Evolutionary conservation across 1,284 basidiomycete species (phyloP), one percentile per base, ranked within the genome.

Genomic region (Ustilago esculenta): DNA sequence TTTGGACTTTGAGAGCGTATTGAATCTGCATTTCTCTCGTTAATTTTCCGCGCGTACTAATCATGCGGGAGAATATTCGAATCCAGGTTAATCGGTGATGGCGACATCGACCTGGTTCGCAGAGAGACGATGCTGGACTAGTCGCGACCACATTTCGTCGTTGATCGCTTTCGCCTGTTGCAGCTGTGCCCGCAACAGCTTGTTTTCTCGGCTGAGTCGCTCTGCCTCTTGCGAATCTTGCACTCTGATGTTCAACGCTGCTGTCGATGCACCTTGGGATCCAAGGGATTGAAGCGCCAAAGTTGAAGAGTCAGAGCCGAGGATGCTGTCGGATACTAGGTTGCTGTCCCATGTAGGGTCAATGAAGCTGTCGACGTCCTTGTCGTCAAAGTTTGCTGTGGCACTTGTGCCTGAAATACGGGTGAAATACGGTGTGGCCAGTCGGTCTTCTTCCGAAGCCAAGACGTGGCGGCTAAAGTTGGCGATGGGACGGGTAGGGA

Each of bases 111-210:
- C 49, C 17, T 50, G 51, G 30, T n/a, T 49, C 9, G 53, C 20
- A 9, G 39, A 48, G 12, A 70, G 57, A 14, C 68, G 45, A 25
- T 66, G 51, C 25, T 53, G 57, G 8, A 75, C 73, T 5, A 77
- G 40, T 4, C 56, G 51, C 30, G 61, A 56, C 75, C 75, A 77
- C 70, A 77, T 75, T 21, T 73, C 65, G 37, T 76, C 74, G 39
- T 78, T 78, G 44, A 78, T 54, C 24, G 61, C 57, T 43, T 73
- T 76, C 27, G 76, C 76, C 23, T 70, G 64, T n/a, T 58, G 51
- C 39, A 78, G 53, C 46, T 78, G 74, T 3, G 58, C 45, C 12
- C 70, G 49, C 33, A 77, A 50, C 40, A 59, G 43, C 39, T 47
- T 44, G 27, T 72, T 55, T 34, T 72, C 70, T 6, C 32, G 14